phyloP scores from a whole-genome alignment of 768 basidiomycete species.

The Baorangia bicolor region DNA sequence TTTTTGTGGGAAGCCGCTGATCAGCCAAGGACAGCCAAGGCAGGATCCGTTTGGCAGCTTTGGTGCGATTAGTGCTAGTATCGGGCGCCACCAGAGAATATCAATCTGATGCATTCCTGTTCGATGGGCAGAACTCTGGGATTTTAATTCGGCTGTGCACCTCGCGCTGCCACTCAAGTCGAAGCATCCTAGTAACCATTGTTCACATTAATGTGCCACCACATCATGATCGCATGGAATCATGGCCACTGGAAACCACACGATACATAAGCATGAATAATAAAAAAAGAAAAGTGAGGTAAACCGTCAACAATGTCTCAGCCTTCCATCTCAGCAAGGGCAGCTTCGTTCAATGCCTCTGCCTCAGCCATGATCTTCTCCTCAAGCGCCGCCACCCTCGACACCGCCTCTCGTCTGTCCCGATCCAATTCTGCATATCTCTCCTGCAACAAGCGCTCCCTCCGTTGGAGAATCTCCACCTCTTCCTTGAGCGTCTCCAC shows the following conservation, averaged over 20 bases:
- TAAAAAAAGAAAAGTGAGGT: neutral
- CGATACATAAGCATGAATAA: constrained; percentile 11
- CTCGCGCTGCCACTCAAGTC: neutral
- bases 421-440: constrained; percentile 80
- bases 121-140: neutral
- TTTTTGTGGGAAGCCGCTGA: neutral
- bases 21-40: neutral
- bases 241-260: no score
- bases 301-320: constrained; percentile 1
- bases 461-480: constrained; percentile 72
- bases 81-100: neutral
- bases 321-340: constrained; percentile 61
- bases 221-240: neutral
- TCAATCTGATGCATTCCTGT: neutral
- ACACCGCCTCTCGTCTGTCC: constrained; percentile 61
- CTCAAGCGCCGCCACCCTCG: constrained; percentile 64
- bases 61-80: no score
- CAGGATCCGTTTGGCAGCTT: neutral
- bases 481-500: constrained; percentile 82
- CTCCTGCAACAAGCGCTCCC: constrained; percentile 78
- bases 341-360: constrained; percentile 76
- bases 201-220: neutral
- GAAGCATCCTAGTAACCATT: neutral
- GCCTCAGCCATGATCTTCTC: constrained; percentile 86
- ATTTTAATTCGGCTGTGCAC: neutral